Evolutionary conservation across 495 filamentous ascomycete species (phyloP).

Genomic region (Podospora didyma): DNA sequence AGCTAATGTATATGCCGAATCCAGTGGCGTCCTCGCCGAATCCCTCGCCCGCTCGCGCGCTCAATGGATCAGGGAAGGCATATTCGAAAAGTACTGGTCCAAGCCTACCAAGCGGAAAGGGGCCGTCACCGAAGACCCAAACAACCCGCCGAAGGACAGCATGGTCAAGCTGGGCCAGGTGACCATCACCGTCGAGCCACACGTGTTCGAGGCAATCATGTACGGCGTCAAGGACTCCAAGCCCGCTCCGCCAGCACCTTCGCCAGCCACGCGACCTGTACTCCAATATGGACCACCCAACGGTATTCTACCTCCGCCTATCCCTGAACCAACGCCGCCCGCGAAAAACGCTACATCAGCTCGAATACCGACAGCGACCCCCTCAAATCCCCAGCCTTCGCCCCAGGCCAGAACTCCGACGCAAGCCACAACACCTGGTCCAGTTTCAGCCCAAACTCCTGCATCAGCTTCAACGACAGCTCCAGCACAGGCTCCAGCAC

Average conservation of each 20-base stretch:
- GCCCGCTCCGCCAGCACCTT: constrained; percentile 30
- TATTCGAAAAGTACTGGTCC: constrained; percentile 91
- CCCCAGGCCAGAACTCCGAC: constrained; percentile 4
- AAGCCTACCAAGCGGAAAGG: constrained; percentile 83
- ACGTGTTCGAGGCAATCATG: constrained; percentile 82
- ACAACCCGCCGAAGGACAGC: constrained; percentile 79
- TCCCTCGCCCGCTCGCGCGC: constrained; percentile 81
- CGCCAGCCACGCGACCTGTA: constrained; percentile 50
- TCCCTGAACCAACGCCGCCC: constrained; percentile 25
- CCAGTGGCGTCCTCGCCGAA: constrained; percentile 76
- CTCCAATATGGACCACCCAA: constrained; percentile 68
- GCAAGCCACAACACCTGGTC: no score
- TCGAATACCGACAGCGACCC: no score
- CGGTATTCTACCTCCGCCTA: constrained; percentile 51
- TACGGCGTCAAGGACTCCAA: constrained; percentile 76
- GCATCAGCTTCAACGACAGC: no score
- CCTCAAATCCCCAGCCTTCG: constrained; percentile 4
- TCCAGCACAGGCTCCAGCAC: constrained; percentile 5
- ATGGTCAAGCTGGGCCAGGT: constrained; percentile 81
- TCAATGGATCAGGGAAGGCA: constrained; percentile 82
- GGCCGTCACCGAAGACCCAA: constrained; percentile 58
- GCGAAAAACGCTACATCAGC: constrained; percentile 13
- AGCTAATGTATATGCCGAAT: constrained; percentile 6
- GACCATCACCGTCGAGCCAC: constrained; percentile 82
- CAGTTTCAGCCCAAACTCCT: no score